phyloP scores from a whole-genome alignment of 2,329 filamentous ascomycete genomes.

The Cadophora luteo-olivacea region DNA sequence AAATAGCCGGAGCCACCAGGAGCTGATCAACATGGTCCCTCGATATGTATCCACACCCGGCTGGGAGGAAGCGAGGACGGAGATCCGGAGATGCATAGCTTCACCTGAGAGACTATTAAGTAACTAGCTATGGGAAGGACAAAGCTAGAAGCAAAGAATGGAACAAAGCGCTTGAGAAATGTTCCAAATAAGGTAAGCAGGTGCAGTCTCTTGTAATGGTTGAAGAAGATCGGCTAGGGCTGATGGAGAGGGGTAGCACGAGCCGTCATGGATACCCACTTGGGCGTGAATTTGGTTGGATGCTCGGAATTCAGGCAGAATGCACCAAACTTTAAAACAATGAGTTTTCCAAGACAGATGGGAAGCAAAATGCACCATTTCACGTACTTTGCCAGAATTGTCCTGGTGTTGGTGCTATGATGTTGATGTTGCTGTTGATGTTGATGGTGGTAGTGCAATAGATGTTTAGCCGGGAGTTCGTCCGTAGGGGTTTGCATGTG shows the following conservation, averaged over 20 bases:
- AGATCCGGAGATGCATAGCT: not conserved
- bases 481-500: not conserved
- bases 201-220: not conserved
- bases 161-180: not conserved
- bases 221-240: not conserved
- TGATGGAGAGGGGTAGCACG: not conserved
- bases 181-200: not conserved
- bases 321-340: not conserved
- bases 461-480: not conserved
- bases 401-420: not conserved
- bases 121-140: not conserved
- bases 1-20: not conserved
- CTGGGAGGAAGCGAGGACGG: not conserved
- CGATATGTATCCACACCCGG: not conserved
- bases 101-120: not conserved
- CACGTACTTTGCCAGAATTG: not conserved
- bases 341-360: not conserved
- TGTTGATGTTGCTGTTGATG: not conserved
- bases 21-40: not conserved
- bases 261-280: not conserved
- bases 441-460: not conserved
- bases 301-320: not conserved
- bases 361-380: not conserved
- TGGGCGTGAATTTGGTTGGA: not conserved
- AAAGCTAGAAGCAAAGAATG: not conserved